Evolutionary conservation across 2,329 filamentous ascomycete genomes (phyloP), one percentile per base, ranked within the genome.

Genomic region (Xylaria hypoxylon): DNA sequence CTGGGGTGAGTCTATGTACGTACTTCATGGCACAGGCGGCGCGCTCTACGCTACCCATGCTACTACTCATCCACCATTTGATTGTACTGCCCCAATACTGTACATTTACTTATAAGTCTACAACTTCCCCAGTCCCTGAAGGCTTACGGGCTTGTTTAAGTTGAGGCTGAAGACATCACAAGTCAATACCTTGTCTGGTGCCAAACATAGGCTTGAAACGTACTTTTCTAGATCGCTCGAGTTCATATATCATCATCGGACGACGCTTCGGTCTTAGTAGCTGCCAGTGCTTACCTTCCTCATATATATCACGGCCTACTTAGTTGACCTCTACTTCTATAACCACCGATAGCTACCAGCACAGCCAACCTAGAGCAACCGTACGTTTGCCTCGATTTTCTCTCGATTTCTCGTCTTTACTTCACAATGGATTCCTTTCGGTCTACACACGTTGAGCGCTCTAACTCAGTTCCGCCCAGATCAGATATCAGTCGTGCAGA

Each of bases 401-500:
- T 73, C 62, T 64, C 64, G 42, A 65, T 74, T 71, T 60, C 24
- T 38, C 44, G 47, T 66, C 70, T 67, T 69, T 70, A 68, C 64
- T 69, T 70, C 70, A 55, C 59, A 71, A 74, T 77, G 76, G 76
- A 74, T 68, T 67, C 68, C 61, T 68, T 71, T 70, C 68, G 74
- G 71, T 67, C 71, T 70, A 63, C 71, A 68, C 52, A 64, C 33
- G 70, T 67, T 70, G 73, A 76, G 72, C 70, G 76, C 72, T 72
- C 72, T 75, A 72, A 75, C 78, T 79, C 77, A 79, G 77, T 72
- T 68, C 73, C 72, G 66, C 74, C 75, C 73, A 78, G 77, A 70
- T 78, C 75, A 69, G 73, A 73, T 73, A 70, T 70, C 67, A 73
- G 71, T 67, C 74, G 75, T 73, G 68, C 71, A 67, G 74, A 73